Base-by-base conservation (phyloP, 352 stramenopile species). In the Globisporangium spiculum region DNA sequence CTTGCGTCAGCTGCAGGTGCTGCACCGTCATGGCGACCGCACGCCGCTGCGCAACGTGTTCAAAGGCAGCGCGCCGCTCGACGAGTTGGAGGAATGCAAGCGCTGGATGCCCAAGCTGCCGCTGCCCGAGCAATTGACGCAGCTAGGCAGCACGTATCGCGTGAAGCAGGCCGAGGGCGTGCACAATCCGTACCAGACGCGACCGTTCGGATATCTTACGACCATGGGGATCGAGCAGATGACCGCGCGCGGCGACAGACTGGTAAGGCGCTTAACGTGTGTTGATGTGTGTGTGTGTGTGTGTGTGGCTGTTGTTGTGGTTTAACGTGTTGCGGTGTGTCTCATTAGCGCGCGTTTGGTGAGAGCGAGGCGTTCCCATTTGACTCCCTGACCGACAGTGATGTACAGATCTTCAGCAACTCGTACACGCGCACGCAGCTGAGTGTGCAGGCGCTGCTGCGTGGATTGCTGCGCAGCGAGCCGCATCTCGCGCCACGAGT, bases 21-120 rank as follows among this genome's bases (percentile, higher is more conserved):
- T 92, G 41, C 87, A 93, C 60, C 87, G 87, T 50, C 87, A 95
- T 67, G 87, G 87, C 14, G 87, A 95, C 73, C 87, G 87, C 53
- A 91, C 82, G 58, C 87, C 87, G 46, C 74, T 95, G 63, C 67
- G 74, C 54, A 95, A 95, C 65, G 80, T 93, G 48, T 91, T 88
- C 57, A 65, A 55, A 8, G 77, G 69, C n/a, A 70, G 65, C 26
- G 65, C 26, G n/a, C 65, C 26, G 22, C 65, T 61, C 60, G 41
- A 67, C 1, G 85, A 81, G 46, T 58, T 76, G 22, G 60, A 79
- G 12, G 87, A 91, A 67, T 69, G 64, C 14, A 60, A 69, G 58
- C 73, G 76, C 1, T 93, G 87, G 84, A 50, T 62, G 14, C 58
- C 69, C 14, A 72, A 81, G 59, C 72, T 95, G 57, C 85, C 83